Percentiles rank a stretch among this genome's conserved stretches.
These are phyloP conservation scores for Scalesia atractyloides DNA, from an alignment of 129 eudicot genomes.

Conservation along the genomic window DNA sequence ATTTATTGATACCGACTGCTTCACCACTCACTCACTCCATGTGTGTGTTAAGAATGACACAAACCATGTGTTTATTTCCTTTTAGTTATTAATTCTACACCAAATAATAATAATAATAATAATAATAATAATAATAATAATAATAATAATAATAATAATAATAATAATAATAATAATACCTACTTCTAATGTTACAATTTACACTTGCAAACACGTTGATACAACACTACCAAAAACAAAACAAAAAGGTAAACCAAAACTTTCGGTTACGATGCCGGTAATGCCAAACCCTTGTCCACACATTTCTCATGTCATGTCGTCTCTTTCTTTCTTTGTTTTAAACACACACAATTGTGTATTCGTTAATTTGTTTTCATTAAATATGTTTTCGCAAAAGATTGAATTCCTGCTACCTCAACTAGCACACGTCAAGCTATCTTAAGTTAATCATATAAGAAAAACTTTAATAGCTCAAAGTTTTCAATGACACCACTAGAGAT, in stretches of 20 bases:
- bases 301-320: conserved; percentile 33
- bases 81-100: conserved; percentile 32
- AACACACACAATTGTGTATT: conserved; percentile 7
- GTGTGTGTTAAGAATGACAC: conserved; percentile 41
- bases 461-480: no score
- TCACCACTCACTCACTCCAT: conserved; percentile 49
- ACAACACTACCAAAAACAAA: conserved; percentile 17
- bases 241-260: conserved; percentile 63
- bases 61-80: conserved; percentile 40
- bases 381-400: not conserved
- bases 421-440: not conserved
- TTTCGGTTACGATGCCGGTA: conserved; percentile 48
- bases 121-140: not conserved
- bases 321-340: conserved; percentile 18
- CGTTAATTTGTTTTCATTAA: conserved; percentile 9
- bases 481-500: no score
- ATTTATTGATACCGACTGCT: conserved; percentile 45
- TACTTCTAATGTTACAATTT: conserved; percentile 19
- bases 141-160: not conserved
- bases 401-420: not conserved
- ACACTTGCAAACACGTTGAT: conserved; percentile 34
- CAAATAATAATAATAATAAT: conserved; percentile 4
- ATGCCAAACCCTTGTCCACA: conserved; percentile 44
- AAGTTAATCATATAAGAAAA: no score
- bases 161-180: conserved; percentile 1